Conservation (phyloP, 2,329 filamentous ascomycete species). For the Trichoderma polysporum region DNA sequence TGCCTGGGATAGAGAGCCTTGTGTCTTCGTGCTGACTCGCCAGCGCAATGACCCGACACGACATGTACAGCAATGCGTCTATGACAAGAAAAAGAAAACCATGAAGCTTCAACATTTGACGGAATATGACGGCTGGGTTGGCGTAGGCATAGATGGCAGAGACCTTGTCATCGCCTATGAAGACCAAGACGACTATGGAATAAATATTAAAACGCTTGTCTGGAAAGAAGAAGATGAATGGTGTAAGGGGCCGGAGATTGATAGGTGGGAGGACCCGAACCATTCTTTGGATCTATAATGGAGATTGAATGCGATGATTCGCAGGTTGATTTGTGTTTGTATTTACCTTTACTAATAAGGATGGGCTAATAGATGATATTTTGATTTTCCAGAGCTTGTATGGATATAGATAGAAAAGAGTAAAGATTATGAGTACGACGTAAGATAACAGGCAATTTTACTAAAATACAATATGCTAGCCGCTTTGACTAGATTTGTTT, state of each 20-base stretch:
- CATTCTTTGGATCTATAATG: not conserved
- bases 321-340: too few relatives aligned
- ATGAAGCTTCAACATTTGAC: not conserved
- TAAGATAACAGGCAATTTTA: too few relatives aligned
- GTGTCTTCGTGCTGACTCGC: not conserved
- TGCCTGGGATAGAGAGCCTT: not conserved
- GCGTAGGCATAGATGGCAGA: not conserved
- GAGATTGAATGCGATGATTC: not conserved
- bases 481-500: too few relatives aligned
- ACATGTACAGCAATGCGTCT: not conserved
- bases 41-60: not conserved
- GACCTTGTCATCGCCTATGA: not conserved
- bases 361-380: too few relatives aligned
- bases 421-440: too few relatives aligned
- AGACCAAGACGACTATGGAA: not conserved
- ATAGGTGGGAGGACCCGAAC: not conserved
- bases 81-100: not conserved
- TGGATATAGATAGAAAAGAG: too few relatives aligned
- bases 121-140: not conserved
- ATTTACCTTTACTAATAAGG: too few relatives aligned
- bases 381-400: too few relatives aligned
- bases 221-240: not conserved
- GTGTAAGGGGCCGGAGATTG: not conserved
- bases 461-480: too few relatives aligned
- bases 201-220: not conserved